A percentile compares a stretch with the other conserved stretches of the same genome.
Conservation (phyloP, 305 asterid genomes). For the Solanum hybrid region DNA sequence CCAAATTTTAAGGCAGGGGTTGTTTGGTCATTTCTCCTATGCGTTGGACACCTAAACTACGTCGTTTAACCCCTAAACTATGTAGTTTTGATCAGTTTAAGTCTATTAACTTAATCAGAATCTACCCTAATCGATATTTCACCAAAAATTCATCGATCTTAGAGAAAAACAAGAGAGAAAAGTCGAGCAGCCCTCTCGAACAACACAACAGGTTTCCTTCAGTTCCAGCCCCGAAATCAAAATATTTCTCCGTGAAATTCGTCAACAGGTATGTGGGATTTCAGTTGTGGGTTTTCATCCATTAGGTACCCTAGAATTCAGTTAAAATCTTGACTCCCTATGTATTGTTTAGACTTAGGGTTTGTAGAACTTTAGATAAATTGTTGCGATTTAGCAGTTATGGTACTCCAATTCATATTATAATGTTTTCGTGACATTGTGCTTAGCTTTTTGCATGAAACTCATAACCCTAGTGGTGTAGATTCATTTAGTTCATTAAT, state of each 20-base stretch:
- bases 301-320: background rate
- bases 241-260: too few relatives aligned
- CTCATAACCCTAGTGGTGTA: too few relatives aligned
- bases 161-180: too few relatives aligned
- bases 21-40: too few relatives aligned
- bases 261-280: background rate
- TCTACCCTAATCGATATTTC: background rate
- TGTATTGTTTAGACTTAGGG: background rate
- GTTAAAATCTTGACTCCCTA: background rate
- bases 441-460: background rate
- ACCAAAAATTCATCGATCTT: too few relatives aligned
- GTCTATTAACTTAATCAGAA: background rate
- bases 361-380: background rate
- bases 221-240: accelerated
- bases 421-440: too few relatives aligned
- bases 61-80: too few relatives aligned
- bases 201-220: background rate
- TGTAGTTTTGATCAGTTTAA: accelerated
- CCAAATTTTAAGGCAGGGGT: too few relatives aligned
- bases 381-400: too few relatives aligned
- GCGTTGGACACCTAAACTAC: too few relatives aligned
- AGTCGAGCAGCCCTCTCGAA: background rate
- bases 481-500: background rate
- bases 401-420: background rate
- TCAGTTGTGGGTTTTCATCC: background rate